Percentiles rank a stretch among this genome's conserved stretches.
These are phyloP conservation scores for Tylopilus vinaceipallidus DNA, from an alignment of 768 basidiomycete genomes.

Conservation along the genomic window DNA sequence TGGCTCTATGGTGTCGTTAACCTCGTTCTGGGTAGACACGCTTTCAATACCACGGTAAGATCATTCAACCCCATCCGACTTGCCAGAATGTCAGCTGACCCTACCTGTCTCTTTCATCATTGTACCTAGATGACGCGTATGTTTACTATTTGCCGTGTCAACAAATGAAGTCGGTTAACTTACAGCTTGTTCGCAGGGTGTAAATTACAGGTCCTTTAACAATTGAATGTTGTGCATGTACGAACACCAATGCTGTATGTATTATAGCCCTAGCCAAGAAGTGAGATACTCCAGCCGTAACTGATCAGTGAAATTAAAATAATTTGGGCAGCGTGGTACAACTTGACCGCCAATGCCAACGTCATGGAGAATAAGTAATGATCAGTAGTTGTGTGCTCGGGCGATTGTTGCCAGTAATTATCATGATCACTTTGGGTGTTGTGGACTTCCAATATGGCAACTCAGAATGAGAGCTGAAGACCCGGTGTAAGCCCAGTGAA, in stretches of 20 bases:
- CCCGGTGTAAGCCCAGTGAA: no score
- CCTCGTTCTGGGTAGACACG: slow-evolving; percentile 50
- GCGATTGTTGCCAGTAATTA: no score
- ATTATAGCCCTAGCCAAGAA: slow-evolving; percentile 13
- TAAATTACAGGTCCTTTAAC: slow-evolving; percentile 22
- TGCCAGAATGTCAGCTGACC: slow-evolving; percentile 13
- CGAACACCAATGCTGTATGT: slow-evolving; percentile 18
- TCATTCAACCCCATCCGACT: neutral
- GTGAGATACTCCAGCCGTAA: no score
- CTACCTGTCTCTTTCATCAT: slow-evolving; percentile 2
- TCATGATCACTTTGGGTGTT: no score
- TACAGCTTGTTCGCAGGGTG: slow-evolving; percentile 31
- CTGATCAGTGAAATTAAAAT: no score
- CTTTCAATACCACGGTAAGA: slow-evolving; percentile 78
- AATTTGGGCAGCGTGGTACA: no score
- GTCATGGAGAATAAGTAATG: no score
- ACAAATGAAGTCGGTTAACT: neutral
- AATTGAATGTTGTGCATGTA: slow-evolving; percentile 21
- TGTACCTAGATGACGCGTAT: slow-evolving; percentile 56
- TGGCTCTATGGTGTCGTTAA: slow-evolving; percentile 6
- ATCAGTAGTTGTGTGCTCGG: no score
- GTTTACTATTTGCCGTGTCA: slow-evolving; percentile 24
- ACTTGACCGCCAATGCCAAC: no score
- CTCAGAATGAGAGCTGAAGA: no score
- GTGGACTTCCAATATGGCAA: no score